Percentiles rank a stretch among this genome's conserved stretches.
These are phyloP conservation scores for Kwoniella dendrophila DNA, from an alignment of 768 basidiomycete genomes.

Conservation along the genomic window DNA sequence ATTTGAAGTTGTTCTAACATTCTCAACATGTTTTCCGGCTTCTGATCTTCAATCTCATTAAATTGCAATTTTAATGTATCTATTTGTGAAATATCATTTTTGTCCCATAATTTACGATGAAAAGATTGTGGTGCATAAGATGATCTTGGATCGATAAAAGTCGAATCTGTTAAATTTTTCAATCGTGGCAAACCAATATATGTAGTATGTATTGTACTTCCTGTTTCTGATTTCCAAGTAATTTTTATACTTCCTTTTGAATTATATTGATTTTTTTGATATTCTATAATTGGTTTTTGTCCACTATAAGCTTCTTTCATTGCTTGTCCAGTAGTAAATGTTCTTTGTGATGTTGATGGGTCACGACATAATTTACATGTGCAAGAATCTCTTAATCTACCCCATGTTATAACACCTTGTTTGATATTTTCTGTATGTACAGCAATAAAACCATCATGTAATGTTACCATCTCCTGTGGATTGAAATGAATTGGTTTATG, in stretches of 20 bases:
- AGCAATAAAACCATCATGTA: constrained; percentile 8
- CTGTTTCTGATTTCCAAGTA: constrained; percentile 59
- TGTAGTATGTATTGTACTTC: neutral
- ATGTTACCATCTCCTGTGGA: neutral
- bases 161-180: too few relatives aligned
- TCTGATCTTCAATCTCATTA: neutral
- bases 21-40: constrained; percentile 54
- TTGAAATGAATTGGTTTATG: neutral
- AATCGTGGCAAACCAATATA: neutral
- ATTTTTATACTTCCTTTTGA: constrained; percentile 61
- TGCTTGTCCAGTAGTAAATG: constrained; percentile 16
- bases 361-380: constrained; percentile 73
- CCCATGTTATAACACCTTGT: constrained; percentile 60
- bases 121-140: constrained; percentile 54
- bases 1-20: constrained; percentile 71
- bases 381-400: constrained; percentile 86
- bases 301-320: neutral
- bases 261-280: neutral
- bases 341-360: constrained; percentile 68
- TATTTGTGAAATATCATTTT: constrained; percentile 57
- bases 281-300: neutral
- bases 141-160: neutral
- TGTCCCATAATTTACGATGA: constrained; percentile 62
- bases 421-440: constrained; percentile 1
- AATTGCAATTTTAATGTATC: constrained; percentile 61